A percentile compares a stretch with the other conserved stretches of the same genome.
phyloP scores from a whole-genome alignment of 108 stramenopile species.

The Cyclotella atomus region DNA sequence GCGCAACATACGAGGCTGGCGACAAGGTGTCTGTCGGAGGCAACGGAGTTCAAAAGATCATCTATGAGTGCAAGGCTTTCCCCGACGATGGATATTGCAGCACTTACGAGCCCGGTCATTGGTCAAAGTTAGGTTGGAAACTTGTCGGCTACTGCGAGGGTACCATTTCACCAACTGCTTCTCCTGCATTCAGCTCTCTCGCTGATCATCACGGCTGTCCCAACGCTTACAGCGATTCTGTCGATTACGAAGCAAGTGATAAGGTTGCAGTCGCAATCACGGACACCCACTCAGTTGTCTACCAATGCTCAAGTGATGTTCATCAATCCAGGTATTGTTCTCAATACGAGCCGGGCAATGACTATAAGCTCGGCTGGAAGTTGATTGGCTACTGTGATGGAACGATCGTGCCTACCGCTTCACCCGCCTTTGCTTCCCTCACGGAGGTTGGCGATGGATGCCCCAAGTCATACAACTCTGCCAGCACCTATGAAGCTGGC shows the following conservation, averaged over 20 bases:
- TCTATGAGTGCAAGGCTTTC: neutral
- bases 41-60: neutral
- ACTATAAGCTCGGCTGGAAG: neutral
- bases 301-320: neutral
- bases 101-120: neutral
- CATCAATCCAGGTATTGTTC: neutral
- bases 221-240: neutral
- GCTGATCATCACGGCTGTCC: slow-evolving; percentile 7
- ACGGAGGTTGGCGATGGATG: slow-evolving; percentile 11
- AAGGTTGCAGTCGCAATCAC: neutral
- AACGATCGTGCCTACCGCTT: slow-evolving; percentile 1
- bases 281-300: neutral
- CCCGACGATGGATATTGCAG: neutral
- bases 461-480: slow-evolving; percentile 2
- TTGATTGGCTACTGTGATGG: neutral
- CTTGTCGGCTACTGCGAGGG: neutral
- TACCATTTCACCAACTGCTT: neutral
- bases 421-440: slow-evolving; percentile 6
- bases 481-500: slow-evolving; percentile 5
- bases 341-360: neutral
- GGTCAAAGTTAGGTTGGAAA: slow-evolving; percentile 3
- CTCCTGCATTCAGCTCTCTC: neutral
- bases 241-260: slow-evolving; percentile 1
- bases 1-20: neutral
- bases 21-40: neutral